Base-by-base conservation (phyloP, 257 asterid genomes). In the Solanum megistacrolobum region DNA sequence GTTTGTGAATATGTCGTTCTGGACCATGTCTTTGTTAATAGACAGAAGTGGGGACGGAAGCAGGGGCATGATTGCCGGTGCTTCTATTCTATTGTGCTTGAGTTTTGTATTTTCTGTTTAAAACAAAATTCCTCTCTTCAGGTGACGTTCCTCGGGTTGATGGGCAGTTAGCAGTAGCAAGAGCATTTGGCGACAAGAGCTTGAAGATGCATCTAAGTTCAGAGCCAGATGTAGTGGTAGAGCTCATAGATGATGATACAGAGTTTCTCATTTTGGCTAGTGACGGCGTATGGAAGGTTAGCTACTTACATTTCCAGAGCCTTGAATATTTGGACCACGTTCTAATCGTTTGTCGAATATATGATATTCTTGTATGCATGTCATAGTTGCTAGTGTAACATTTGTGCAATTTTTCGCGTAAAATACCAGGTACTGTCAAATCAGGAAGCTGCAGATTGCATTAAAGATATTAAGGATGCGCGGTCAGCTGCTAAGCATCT, bases 91-190 rank as follows among this genome's bases (percentile, higher is more conserved):
- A 16, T 31, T 48, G 41, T 20, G 71, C 43, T 46, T 3, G 41
- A 48, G 18, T 46, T 27, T 27, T 48, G 71, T 14, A 8, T 81
- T 31, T 31, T 20, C 86, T 48, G 43, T 20, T 82, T 31, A 5
- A 20, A 48, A 46, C 69, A 81, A 31, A 48, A 12, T 12, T 18
- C 43, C 31, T 31, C 12, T 18, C 20, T 83, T 83, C 78, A 97
- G 99, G 99, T 86, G 99, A 97, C 11, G 99, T 97, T 81, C 78
- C 98, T 3, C 98, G 99, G 10, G 99, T 97, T 38, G 99, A 97
- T 86, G 99, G 98, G 35, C 96, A 93, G 83, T 87, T 97, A 85
- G 99, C 99, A 3, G 99, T 97, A 27, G 98, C 99, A 65, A 93
- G 99, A 92, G 99, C 99, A 62, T 97, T 97, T 87, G 99, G 99